Evolutionary conservation across 768 basidiomycete genomes (phyloP), one percentile per base, ranked within the genome.

Genomic region (Epithele typhae): DNA sequence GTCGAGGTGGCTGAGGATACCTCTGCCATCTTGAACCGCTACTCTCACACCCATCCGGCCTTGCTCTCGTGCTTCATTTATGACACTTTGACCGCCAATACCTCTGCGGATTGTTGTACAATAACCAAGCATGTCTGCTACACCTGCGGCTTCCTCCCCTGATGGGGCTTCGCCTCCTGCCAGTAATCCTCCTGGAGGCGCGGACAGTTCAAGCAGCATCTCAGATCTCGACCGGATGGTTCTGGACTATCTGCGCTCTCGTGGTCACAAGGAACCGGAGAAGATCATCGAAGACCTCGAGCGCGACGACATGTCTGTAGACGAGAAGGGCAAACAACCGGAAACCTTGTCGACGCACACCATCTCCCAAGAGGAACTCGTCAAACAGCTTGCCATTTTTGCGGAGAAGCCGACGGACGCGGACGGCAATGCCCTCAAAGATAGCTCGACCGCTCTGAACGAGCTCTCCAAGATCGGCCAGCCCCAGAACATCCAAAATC

Each of bases 401-500:
- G 76, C 80, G n/a, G 77, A 82, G 56, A 86, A 83, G 58, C 74
- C 82, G 19, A 73, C 79, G 0, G 73, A 75, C 25, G 77, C 81
- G 2, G 81, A 83, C 9, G 84, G 87, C 58, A 87, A 87, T 64
- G 71, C 78, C 2, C 64, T 87, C 54, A 86, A 82, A 59, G 85
- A 87, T 35, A 76, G 77, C 8, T 59, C 73, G 34, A 80, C 64
- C 59, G 84, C 87, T 25, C 62, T 87, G 41, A 79, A 85, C 58
- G 83, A 85, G 56, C 68, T 90, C 12, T 75, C 74, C 1, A 70
- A 81, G 5, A 78, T 84, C 74, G 82, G 82, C 14, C 88, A 81
- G 57, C 77, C 85, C 3, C 67, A 77, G 18, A 86, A 77, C 56
- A 82, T 89, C 45, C 87, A 88, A 60, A 84, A 76, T 56, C 71